A percentile compares a stretch with the other conserved stretches of the same genome.
These are phyloP conservation scores for Saitozyma sp. DNA, from an alignment of 768 basidiomycete species.

Conservation along the genomic window DNA sequence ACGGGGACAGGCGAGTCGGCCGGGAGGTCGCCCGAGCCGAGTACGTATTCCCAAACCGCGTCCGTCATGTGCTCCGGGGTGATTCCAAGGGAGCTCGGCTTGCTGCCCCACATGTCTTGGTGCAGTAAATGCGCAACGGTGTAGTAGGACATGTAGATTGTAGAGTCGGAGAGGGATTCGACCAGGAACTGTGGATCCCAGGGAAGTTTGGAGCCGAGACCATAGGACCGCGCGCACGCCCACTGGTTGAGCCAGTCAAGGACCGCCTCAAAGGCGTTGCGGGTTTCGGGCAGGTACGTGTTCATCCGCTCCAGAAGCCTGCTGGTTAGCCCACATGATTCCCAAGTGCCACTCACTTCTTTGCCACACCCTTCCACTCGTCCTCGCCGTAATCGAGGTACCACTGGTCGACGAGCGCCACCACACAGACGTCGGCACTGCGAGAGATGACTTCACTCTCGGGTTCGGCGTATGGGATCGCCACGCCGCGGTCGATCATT, in stretches of 20 bases:
- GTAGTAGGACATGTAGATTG: conserved; percentile 98
- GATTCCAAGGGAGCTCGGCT: conserved; percentile 78
- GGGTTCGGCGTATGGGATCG: conserved; percentile 91
- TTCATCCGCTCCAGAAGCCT: conserved; percentile 84
- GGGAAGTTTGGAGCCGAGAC: conserved; percentile 89
- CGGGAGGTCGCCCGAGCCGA: conserved; percentile 60
- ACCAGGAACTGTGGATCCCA: conserved; percentile 98
- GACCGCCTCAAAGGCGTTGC: conserved; percentile 85
- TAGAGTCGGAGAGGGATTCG: conserved; percentile 94
- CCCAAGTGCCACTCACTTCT: conserved; percentile 61
- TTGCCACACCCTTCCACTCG: conserved; percentile 80
- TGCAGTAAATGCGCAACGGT: conserved; percentile 90
- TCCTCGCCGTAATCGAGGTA: conserved; percentile 95
- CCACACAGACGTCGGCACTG: conserved; percentile 95
- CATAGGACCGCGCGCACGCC: conserved; percentile 98
- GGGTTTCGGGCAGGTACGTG: conserved; percentile 85
- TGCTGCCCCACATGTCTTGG: conserved; percentile 73
- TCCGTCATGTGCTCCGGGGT: conserved; percentile 92
- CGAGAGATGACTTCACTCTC: conserved; percentile 85
- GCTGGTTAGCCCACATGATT: conserved; percentile 3
- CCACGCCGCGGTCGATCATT: conserved; percentile 75
- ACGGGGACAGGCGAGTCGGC: conserved; percentile 62
- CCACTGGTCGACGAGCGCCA: conserved; percentile 99
- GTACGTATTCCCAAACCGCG: conserved; percentile 94
- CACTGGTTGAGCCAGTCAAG: conserved; percentile 95